Conservation (phyloP, 257 asterid species). For the Pogostemon cablin region DNA sequence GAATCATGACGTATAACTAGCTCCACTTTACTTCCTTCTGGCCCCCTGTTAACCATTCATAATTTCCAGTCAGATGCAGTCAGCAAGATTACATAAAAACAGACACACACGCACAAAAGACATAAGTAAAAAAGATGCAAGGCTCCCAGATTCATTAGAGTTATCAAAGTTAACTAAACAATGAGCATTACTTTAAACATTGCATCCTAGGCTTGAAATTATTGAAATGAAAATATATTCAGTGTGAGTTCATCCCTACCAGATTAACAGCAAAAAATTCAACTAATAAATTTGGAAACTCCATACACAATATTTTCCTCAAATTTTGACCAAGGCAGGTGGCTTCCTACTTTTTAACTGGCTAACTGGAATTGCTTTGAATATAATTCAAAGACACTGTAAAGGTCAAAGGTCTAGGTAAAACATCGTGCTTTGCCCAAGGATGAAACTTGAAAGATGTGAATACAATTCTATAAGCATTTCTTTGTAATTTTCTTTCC, state of each 20-base stretch:
- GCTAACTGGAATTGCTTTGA: background rate
- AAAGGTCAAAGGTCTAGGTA: background rate
- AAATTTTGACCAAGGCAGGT: background rate
- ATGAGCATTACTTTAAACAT: background rate
- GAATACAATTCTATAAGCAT: background rate
- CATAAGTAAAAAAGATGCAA: background rate
- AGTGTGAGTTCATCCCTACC: no score
- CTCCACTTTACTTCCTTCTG: slow-evolving; percentile 90
- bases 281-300: no score
- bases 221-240: no score
- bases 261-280: no score
- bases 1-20: slow-evolving; percentile 65
- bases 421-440: background rate
- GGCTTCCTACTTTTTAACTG: background rate
- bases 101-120: slow-evolving; percentile 5
- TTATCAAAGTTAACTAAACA: background rate
- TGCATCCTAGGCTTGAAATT: background rate
- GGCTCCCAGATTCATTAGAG: slow-evolving; percentile 17
- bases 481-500: background rate
- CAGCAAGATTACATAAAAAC: background rate
- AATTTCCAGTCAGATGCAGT: slow-evolving; percentile 31
- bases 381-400: background rate
- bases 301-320: background rate
- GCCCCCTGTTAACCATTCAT: slow-evolving; percentile 71
- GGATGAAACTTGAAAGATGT: background rate